phyloP scores from a whole-genome alignment of 2,329 filamentous ascomycete genomes.

The Microdochium paspali region DNA sequence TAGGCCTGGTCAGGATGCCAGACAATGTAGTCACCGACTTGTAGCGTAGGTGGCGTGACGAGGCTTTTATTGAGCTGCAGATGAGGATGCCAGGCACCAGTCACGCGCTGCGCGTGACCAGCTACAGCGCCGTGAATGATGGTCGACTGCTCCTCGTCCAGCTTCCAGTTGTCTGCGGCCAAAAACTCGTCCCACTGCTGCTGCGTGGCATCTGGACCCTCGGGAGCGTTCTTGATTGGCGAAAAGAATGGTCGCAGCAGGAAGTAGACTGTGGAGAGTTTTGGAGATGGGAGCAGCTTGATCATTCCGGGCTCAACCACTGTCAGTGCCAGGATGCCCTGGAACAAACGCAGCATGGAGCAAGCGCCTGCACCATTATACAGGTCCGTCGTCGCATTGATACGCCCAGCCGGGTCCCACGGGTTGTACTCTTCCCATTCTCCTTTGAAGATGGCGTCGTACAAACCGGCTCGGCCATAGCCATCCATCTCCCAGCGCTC shows the following conservation, averaged over 20 bases:
- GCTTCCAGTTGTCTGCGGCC: constrained; percentile 25
- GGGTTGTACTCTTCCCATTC: constrained; percentile 47
- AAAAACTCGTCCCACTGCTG: constrained; percentile 39
- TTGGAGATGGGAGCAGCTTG: constrained; percentile 35
- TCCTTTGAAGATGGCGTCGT: constrained; percentile 42
- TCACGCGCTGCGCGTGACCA: constrained; percentile 47
- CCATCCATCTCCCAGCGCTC: constrained; percentile 65
- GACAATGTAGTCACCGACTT: constrained; percentile 47
- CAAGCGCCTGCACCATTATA: constrained; percentile 50
- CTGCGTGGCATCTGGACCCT: constrained; percentile 23
- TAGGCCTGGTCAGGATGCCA: constrained; percentile 51
- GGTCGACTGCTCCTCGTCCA: constrained; percentile 40
- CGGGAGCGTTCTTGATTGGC: constrained; percentile 31
- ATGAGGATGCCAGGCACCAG: constrained; percentile 48
- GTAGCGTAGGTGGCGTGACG: constrained; percentile 43
- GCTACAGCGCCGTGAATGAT: constrained; percentile 50
- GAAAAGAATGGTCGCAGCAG: constrained; percentile 43
- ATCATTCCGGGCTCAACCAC: constrained; percentile 38
- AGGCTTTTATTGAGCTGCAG: constrained; percentile 42
- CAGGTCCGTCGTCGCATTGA: constrained; percentile 42
- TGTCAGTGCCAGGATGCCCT: constrained; percentile 44
- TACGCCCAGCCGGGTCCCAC: constrained; percentile 43
- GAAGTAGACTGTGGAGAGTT: constrained; percentile 37
- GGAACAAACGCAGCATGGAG: constrained; percentile 50
- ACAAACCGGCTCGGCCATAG: constrained; percentile 50